These are phyloP conservation scores for Paspalum notatum DNA, from an alignment of 176 grass and related monocot genomes.

Conservation along the genomic window DNA sequence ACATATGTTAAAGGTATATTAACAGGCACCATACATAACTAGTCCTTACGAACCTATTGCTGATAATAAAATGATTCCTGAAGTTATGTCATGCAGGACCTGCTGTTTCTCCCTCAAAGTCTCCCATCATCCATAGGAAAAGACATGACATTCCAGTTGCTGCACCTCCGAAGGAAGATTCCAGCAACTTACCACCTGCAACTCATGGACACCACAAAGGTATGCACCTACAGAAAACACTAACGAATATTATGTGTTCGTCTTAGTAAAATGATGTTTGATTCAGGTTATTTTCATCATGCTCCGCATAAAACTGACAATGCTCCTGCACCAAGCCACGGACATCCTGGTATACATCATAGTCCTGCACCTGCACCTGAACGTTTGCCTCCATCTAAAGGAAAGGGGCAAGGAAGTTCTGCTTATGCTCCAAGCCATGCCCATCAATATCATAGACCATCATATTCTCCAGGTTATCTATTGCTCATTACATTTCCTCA, in stretches of 20 bases:
- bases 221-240: slow-evolving; percentile 21
- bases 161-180: slow-evolving; percentile 54
- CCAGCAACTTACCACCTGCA: slow-evolving; percentile 47
- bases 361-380: slow-evolving; percentile 59
- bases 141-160: slow-evolving; percentile 53
- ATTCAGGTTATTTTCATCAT: slow-evolving; percentile 54
- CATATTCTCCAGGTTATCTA: slow-evolving; percentile 59
- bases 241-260: slow-evolving; percentile 9
- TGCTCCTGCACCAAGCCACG: slow-evolving; percentile 45
- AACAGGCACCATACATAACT: slow-evolving; percentile 6
- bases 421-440: slow-evolving; percentile 54
- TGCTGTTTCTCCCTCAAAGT: slow-evolving; percentile 42
- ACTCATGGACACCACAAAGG: slow-evolving; percentile 51
- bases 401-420: slow-evolving; percentile 47
- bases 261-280: slow-evolving; percentile 37
- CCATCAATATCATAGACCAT: slow-evolving; percentile 37
- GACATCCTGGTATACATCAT: slow-evolving; percentile 51
- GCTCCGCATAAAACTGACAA: slow-evolving; percentile 52
- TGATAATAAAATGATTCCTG: slow-evolving; percentile 42
- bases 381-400: slow-evolving; percentile 47
- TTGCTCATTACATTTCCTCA: slow-evolving; percentile 33
- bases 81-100: slow-evolving; percentile 49
- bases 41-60: slow-evolving; percentile 26
- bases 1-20: slow-evolving; percentile 50
- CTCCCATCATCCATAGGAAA: slow-evolving; percentile 44